Percentiles rank a stretch among this genome's conserved stretches.
phyloP scores from a whole-genome alignment of 2,329 filamentous ascomycete genomes.

The Botrytis paeoniae region DNA sequence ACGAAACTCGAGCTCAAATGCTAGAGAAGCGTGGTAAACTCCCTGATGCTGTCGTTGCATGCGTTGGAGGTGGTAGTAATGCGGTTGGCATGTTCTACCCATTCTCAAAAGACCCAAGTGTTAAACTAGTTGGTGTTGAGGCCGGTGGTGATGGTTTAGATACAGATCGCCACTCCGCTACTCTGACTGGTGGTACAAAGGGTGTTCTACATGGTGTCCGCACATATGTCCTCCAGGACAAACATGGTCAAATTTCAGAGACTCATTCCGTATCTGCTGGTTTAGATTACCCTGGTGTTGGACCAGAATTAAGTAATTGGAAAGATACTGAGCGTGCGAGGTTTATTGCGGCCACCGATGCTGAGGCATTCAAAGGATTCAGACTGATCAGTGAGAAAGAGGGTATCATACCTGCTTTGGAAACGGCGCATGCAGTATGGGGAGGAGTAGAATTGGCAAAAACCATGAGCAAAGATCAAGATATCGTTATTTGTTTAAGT shows the following conservation, averaged over 20 bases:
- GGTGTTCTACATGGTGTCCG: slow-evolving; percentile 94
- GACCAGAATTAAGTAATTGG: slow-evolving; percentile 87
- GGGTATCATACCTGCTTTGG: slow-evolving; percentile 94
- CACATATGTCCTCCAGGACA: slow-evolving; percentile 91
- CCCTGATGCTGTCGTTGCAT: slow-evolving; percentile 93
- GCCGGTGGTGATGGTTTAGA: slow-evolving; percentile 91
- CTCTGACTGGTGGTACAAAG: slow-evolving; percentile 79
- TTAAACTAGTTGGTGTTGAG: slow-evolving; percentile 90
- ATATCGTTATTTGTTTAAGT: slow-evolving; percentile 90
- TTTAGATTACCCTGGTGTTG: slow-evolving; percentile 95
- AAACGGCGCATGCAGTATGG: slow-evolving; percentile 89
- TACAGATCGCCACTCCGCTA: slow-evolving; percentile 81
- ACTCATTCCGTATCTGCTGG: slow-evolving; percentile 97
- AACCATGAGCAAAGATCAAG: slow-evolving; percentile 83
- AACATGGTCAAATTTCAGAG: slow-evolving; percentile 88
- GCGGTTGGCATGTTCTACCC: slow-evolving; percentile 98
- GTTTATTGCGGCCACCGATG: slow-evolving; percentile 89
- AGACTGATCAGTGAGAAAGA: slow-evolving; percentile 80
- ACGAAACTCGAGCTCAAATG: slow-evolving; percentile 94
- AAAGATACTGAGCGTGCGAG: slow-evolving; percentile 85
- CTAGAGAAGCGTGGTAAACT: slow-evolving; percentile 78
- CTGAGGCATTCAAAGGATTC: slow-evolving; percentile 86
- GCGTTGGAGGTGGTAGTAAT: slow-evolving; percentile 93
- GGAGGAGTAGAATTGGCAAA: slow-evolving; percentile 88
- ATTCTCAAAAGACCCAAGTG: slow-evolving; percentile 78